Evolutionary conservation across 164 flowering plant species (phyloP).

Genomic region (Stephania cephalantha): DNA sequence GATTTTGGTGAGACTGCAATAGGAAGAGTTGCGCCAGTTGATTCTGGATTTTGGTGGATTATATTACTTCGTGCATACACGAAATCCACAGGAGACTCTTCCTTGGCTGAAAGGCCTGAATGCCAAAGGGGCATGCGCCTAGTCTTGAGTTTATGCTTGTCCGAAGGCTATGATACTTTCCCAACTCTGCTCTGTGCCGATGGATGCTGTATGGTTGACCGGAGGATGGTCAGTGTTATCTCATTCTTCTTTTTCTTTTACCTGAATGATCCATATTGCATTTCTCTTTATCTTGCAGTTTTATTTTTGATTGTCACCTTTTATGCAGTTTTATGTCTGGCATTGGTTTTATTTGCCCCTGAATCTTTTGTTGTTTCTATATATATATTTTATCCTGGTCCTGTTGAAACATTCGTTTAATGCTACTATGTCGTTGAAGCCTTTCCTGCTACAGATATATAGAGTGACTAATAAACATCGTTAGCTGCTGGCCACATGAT

Average conservation of each 20-base stretch:
- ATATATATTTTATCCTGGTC: not conserved
- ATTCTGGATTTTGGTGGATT: constrained; percentile 71
- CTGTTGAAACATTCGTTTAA: not conserved
- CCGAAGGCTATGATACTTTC: constrained; percentile 57
- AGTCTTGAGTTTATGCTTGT: constrained; percentile 43
- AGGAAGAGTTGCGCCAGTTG: constrained; percentile 52
- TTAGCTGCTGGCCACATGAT: no score
- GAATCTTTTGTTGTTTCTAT: not conserved
- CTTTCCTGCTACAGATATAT: no score
- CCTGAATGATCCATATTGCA: not conserved
- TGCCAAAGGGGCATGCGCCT: constrained; percentile 57
- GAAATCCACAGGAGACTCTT: constrained; percentile 40
- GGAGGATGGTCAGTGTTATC: constrained; percentile 44
- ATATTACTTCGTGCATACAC: constrained; percentile 53
- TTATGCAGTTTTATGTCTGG: not conserved
- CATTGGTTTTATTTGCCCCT: not conserved
- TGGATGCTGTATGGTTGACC: constrained; percentile 61
- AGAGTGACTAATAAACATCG: no score
- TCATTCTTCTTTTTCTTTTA: not conserved
- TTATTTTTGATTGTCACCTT: not conserved
- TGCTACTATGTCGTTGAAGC: not conserved
- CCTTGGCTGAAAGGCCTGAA: constrained; percentile 47
- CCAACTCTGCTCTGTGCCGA: constrained; percentile 61
- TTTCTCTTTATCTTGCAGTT: not conserved
- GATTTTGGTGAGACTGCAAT: constrained; percentile 51